Percentiles rank a stretch among this genome's conserved stretches.
These are phyloP conservation scores for Suillus placidus DNA, from an alignment of 768 basidiomycete genomes.

Conservation along the genomic window DNA sequence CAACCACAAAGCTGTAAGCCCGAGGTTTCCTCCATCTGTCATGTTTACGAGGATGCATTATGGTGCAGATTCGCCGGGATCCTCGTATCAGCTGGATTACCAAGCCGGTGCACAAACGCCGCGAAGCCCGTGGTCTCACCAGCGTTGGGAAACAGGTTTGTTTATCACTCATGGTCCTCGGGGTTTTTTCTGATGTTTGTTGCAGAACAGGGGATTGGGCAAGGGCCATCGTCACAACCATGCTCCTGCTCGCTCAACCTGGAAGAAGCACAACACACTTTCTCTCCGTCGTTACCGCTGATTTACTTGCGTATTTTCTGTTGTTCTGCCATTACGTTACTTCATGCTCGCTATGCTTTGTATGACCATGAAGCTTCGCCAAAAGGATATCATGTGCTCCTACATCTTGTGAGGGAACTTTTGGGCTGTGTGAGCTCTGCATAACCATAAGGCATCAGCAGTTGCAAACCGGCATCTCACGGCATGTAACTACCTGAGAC, in stretches of 20 bases:
- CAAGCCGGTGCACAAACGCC: slow-evolving; percentile 98
- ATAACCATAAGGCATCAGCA: neutral
- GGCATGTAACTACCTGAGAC: neutral
- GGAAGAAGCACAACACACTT: slow-evolving; percentile 99
- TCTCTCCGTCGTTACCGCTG: slow-evolving; percentile 86
- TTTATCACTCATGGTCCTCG: slow-evolving; percentile 9
- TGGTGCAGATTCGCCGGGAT: slow-evolving; percentile 82
- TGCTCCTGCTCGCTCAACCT: slow-evolving; percentile 85
- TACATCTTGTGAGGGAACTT: neutral
- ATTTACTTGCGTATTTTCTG: slow-evolving; percentile 23
- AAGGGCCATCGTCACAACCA: slow-evolving; percentile 96
- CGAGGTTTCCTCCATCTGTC: neutral
- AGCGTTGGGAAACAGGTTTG: slow-evolving; percentile 92
- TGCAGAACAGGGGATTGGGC: slow-evolving; percentile 93
- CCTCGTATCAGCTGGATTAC: slow-evolving; percentile 99
- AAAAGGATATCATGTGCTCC: slow-evolving; percentile 11
- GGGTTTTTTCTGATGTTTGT: slow-evolving; percentile 9
- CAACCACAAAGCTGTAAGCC: slow-evolving; percentile 85
- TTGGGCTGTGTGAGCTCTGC: neutral
- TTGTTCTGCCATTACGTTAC: slow-evolving; percentile 17
- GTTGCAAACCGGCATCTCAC: neutral
- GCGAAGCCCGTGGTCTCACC: slow-evolving; percentile 97
- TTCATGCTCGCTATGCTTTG: slow-evolving; percentile 33
- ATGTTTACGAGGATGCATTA: slow-evolving; percentile 17
- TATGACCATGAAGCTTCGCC: slow-evolving; percentile 19